Evolutionary conservation across 2,329 filamentous ascomycete species (phyloP).

Genomic region (Elsinoe perseae): DNA sequence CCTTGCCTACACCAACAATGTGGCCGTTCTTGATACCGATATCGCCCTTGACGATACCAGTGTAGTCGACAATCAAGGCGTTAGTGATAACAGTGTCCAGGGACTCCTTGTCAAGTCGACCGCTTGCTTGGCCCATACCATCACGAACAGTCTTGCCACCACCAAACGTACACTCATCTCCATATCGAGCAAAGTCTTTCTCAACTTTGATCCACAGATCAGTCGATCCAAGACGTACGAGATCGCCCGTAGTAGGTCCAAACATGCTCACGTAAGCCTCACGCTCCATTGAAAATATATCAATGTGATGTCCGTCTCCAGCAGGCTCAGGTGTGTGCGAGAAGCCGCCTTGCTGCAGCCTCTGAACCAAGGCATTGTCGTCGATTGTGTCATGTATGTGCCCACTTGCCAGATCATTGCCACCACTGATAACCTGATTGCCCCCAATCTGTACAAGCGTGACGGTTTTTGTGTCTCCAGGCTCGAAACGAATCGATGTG

Average conservation of each 20-base stretch:
- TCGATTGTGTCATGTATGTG: constrained; percentile 56
- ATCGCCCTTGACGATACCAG: constrained; percentile 91
- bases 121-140: constrained; percentile 89
- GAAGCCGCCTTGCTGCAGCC: constrained; percentile 66
- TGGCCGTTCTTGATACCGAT: constrained; percentile 84
- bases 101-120: constrained; percentile 60
- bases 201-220: constrained; percentile 89
- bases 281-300: constrained; percentile 64
- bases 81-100: constrained; percentile 85
- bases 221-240: constrained; percentile 72
- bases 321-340: constrained; percentile 64
- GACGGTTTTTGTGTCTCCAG: constrained; percentile 84
- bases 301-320: constrained; percentile 48
- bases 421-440: constrained; percentile 69
- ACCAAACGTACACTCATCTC: constrained; percentile 92
- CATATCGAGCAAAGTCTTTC: constrained; percentile 73
- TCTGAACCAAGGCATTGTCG: constrained; percentile 57
- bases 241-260: constrained; percentile 81
- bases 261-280: constrained; percentile 81
- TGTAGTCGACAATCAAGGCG: constrained; percentile 82
- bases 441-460: constrained; percentile 84
- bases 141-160: constrained; percentile 90
- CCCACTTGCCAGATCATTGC: constrained; percentile 72
- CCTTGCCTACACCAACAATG: constrained; percentile 86
- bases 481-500: constrained; percentile 88